These are phyloP conservation scores for Phytophthora pini DNA, from an alignment of 352 stramenopile species.

Conservation along the genomic window DNA sequence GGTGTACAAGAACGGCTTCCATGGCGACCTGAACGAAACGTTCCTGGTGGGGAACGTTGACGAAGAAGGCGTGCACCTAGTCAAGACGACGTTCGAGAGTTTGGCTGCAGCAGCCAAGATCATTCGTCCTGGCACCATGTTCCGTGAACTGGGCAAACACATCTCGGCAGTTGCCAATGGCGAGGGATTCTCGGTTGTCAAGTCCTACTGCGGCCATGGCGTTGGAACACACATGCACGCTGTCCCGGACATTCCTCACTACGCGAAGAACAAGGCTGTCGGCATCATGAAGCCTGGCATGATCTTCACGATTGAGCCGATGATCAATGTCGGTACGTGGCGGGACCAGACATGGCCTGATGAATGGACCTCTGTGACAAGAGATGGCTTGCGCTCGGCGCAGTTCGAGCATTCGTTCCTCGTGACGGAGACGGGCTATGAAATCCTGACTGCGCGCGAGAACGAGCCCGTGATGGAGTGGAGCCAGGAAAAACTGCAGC, in stretches of 20 bases:
- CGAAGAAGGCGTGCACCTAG: constrained; percentile 89
- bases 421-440: constrained; percentile 96
- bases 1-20: constrained; percentile 96
- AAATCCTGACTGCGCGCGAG: constrained; percentile 95
- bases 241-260: constrained; percentile 97
- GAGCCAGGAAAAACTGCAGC: constrained; percentile 79
- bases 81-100: constrained; percentile 96
- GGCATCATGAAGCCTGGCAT: constrained; percentile 97
- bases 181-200: constrained; percentile 94
- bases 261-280: constrained; percentile 97
- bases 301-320: constrained; percentile 99
- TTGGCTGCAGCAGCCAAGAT: constrained; percentile 83
- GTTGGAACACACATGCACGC: constrained; percentile 98
- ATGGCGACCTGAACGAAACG: constrained; percentile 99
- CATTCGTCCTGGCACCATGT: constrained; percentile 95
- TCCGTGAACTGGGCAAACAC: constrained; percentile 94
- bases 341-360: constrained; percentile 95
- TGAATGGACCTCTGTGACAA: constrained; percentile 98
- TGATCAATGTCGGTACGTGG: constrained; percentile 97
- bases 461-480: constrained; percentile 88
- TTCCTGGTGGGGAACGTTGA: constrained; percentile 97
- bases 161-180: constrained; percentile 90
- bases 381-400: constrained; percentile 94
- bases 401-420: constrained; percentile 99
- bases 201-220: constrained; percentile 98